phyloP scores from a whole-genome alignment of 371 early-diverging fungal genomes.

The Mortierella sp. region DNA sequence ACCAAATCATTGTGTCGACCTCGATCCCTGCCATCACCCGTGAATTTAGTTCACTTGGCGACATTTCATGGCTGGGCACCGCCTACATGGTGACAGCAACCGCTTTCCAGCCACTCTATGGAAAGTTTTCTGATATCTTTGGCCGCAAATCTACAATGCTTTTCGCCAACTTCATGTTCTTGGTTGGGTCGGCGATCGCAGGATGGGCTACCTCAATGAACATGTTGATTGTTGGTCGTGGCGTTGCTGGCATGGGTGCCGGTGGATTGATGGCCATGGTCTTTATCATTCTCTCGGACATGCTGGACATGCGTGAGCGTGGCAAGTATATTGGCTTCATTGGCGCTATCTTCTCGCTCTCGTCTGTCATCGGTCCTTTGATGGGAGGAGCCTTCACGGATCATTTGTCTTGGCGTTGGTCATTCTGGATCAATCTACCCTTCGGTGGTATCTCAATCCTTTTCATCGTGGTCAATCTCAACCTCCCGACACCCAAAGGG shows the following conservation, averaged over 20 bases:
- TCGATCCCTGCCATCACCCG: slow-evolving; percentile 79
- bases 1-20: slow-evolving; percentile 83
- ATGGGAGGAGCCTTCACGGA: slow-evolving; percentile 80
- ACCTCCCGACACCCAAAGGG: slow-evolving; percentile 60
- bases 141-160: slow-evolving; percentile 71
- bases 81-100: slow-evolving; percentile 81
- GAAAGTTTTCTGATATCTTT: slow-evolving; percentile 61
- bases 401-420: slow-evolving; percentile 66
- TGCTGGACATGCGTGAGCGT: slow-evolving; percentile 59
- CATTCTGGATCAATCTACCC: slow-evolving; percentile 85
- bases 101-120: slow-evolving; percentile 80
- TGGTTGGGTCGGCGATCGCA: slow-evolving; percentile 66
- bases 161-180: slow-evolving; percentile 66
- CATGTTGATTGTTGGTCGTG: slow-evolving; percentile 77
- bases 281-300: slow-evolving; percentile 79
- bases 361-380: slow-evolving; percentile 78
- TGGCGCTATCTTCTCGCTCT: slow-evolving; percentile 66
- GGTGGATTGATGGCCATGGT: slow-evolving; percentile 77
- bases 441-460: slow-evolving; percentile 67
- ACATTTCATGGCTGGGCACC: slow-evolving; percentile 80
- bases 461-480: slow-evolving; percentile 64
- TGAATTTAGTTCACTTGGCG: slow-evolving; percentile 73
- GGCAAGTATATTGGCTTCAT: slow-evolving; percentile 66
- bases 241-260: slow-evolving; percentile 84
- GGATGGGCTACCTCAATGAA: slow-evolving; percentile 65